Percentiles rank a stretch among this genome's conserved stretches.
Conservation (phyloP, 306 rosid genomes). For the Casuarina equisetifolia region DNA sequence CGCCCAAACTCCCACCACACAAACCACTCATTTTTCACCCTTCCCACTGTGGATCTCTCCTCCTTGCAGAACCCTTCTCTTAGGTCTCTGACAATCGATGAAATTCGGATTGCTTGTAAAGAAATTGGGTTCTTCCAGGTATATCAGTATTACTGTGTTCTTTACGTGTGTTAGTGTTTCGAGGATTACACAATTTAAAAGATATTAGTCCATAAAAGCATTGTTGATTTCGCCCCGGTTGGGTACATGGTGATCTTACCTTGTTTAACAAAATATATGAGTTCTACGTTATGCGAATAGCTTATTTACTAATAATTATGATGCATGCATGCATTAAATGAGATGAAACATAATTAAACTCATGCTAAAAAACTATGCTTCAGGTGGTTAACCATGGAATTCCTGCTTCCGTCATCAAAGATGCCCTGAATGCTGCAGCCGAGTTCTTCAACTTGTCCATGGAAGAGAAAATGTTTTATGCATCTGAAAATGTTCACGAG, state of each 20-base stretch:
- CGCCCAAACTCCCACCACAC: neutral
- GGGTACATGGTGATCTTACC: no score
- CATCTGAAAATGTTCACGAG: conserved; percentile 44
- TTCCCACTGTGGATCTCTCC: conserved; percentile 51
- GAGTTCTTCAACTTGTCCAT: conserved; percentile 54
- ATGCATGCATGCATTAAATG: no score
- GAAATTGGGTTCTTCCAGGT: conserved; percentile 52
- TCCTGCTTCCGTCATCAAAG: conserved; percentile 25
- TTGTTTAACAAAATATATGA: no score
- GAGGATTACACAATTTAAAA: no score
- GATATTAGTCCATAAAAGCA: no score
- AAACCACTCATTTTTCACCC: conserved; percentile 14
- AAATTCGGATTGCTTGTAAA: conserved; percentile 37
- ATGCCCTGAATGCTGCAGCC: conserved; percentile 32
- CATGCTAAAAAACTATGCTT: neutral
- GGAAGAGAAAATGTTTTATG: conserved; percentile 45
- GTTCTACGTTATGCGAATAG: no score
- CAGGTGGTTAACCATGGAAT: conserved; percentile 59
- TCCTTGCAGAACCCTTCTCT: conserved; percentile 25
- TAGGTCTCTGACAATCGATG: conserved; percentile 23
- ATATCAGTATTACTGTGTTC: neutral
- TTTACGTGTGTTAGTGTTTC: no score
- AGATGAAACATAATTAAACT: neutral
- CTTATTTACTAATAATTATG: no score
- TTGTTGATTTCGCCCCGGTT: no score